phyloP scores from a whole-genome alignment of 768 basidiomycete genomes.

The Phallus indusiatus region DNA sequence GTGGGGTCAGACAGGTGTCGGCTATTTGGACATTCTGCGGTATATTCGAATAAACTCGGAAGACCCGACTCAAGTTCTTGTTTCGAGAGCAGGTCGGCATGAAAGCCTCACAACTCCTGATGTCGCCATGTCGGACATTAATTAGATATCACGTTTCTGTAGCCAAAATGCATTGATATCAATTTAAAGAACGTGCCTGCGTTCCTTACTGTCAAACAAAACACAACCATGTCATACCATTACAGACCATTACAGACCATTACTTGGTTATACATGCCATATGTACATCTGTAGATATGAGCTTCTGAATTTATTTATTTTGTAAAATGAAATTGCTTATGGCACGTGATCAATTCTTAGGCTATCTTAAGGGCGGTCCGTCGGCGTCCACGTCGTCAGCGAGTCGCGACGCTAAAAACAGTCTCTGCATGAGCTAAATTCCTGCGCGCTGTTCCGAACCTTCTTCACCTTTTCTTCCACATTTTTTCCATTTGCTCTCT shows the following conservation, averaged over 20 bases:
- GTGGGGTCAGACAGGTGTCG: conserved; percentile 72
- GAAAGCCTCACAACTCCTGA: neutral
- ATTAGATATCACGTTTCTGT: too few species aligned
- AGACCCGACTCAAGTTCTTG: conserved; percentile 34
- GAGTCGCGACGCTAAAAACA: neutral
- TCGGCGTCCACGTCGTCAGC: neutral
- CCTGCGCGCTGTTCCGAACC: neutral
- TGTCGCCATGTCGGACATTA: neutral
- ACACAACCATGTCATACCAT: too few species aligned
- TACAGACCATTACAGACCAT: too few species aligned
- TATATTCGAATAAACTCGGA: conserved; percentile 66
- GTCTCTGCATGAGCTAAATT: neutral
- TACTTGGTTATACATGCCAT: too few species aligned
- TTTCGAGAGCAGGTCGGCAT: conserved; percentile 59
- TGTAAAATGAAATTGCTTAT: neutral
- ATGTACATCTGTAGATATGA: too few species aligned
- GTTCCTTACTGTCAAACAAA: too few species aligned
- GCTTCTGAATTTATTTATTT: too few species aligned
- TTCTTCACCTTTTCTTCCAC: neutral
- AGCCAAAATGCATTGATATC: too few species aligned
- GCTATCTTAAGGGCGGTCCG: too few species aligned
- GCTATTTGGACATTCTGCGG: conserved; percentile 61
- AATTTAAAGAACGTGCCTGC: too few species aligned
- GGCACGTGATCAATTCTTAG: neutral
- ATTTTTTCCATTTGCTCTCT: neutral